Base-by-base conservation (phyloP, 108 stramenopile species). In the Cyclotella baltica region DNA sequence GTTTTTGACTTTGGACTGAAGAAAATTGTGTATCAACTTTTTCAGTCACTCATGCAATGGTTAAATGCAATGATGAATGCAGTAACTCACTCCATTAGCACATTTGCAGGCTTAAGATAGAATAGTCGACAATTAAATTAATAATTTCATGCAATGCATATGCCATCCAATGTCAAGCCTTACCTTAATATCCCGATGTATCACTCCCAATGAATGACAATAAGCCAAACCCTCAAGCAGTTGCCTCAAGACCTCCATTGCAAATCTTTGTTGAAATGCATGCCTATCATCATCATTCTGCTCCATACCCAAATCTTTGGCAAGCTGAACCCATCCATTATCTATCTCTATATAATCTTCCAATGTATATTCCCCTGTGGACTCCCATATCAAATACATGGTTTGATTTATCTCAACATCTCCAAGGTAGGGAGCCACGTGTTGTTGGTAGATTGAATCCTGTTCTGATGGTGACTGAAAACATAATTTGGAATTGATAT, bases 271-370 rank as follows among this genome's bases (percentile, higher is more conserved):
- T 29, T 62, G 79, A 4, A 73, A 57, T 48, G 20, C 11, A 27
- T 48, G 28, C 33, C 64, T 34, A n/a, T 64, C 48, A 57, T 28
- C 35, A 27, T 67, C 50, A 19, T 22, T 67, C 25, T 4, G 29
- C 8, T 62, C 56, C 9, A 73, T 2, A 8, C 72, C 67, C 58
- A 80, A 73, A 80, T 80, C 79, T 6, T 0, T 50, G 31, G 72
- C 72, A n/a, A 80, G 64, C 27, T 55, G 67, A 38, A 73, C 38
- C 72, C 72, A 73, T n/a, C 79, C 79, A 62, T 62, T 67, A n/a
- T 69, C 61, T 67, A 73, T 73, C 57, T 66, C 76, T 46, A 77
- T 67, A 57, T 77, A 82, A 56, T 82, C 81, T 72, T 82, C 81
- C 38, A 82, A 55, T 11, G 81, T 82, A 27, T 57, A 65, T 4